Percentiles rank a stretch among this genome's conserved stretches.
Evolutionary conservation across 306 rosid species (phyloP).

Genomic region (Delonix regia): DNA sequence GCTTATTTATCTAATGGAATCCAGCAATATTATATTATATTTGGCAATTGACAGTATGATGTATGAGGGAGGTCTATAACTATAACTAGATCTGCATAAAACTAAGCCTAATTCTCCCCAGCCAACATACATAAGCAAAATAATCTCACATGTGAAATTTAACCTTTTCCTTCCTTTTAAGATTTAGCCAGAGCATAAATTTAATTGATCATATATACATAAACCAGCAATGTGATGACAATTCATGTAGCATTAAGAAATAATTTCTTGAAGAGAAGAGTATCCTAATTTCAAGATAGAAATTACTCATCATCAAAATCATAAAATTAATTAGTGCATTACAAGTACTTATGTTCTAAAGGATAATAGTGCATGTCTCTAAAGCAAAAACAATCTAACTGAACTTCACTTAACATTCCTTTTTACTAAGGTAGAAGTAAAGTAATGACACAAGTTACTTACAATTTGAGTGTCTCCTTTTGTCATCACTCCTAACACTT

Average conservation of each 20-base stretch:
- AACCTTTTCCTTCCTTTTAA: conserved; percentile 3
- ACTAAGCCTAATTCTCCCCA: neutral
- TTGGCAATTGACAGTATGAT: conserved; percentile 16
- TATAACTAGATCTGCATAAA: neutral
- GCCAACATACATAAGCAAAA: conserved; percentile 21
- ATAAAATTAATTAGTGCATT: neutral
- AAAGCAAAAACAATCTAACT: neutral
- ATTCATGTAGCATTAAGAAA: neutral
- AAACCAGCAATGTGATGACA: too few relatives aligned
- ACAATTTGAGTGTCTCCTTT: conserved; percentile 91
- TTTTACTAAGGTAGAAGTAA: conserved; percentile 12
- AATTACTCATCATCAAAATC: conserved; percentile 1
- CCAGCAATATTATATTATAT: neutral
- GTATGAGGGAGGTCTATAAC: neutral
- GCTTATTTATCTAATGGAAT: too few relatives aligned
- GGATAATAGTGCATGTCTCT: neutral
- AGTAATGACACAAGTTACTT: conserved; percentile 41
- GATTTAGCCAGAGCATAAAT: neutral
- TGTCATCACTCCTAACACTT: conserved; percentile 87
- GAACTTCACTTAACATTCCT: neutral
- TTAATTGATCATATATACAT: neutral
- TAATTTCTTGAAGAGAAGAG: conserved; percentile 1
- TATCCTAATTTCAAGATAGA: neutral
- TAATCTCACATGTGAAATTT: conserved; percentile 10
- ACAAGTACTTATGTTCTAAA: conserved; percentile 9